Evolutionary conservation across 768 basidiomycete species (phyloP).

Genomic region (Leccinum subtestaceum): DNA sequence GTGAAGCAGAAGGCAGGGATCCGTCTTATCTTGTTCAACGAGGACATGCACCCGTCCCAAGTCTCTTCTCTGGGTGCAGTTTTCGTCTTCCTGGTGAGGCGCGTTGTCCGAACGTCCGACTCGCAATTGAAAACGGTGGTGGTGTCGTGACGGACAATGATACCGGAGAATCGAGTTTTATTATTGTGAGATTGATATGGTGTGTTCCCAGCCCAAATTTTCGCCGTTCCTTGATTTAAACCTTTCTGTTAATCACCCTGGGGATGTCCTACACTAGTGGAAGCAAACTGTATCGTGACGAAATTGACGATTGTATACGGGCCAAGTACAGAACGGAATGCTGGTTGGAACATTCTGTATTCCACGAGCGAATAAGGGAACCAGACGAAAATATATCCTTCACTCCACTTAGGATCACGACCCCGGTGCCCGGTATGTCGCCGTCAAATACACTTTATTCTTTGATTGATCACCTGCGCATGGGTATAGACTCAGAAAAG

Average conservation of each 20-base stretch:
- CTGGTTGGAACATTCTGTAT: constrained; percentile 88
- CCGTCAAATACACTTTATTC: background rate
- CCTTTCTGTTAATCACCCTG: background rate
- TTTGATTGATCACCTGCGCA: background rate
- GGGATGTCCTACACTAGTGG: constrained; percentile 46
- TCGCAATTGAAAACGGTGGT: constrained; percentile 64
- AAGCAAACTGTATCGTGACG: constrained; percentile 61
- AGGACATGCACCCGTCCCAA: background rate
- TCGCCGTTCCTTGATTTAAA: background rate
- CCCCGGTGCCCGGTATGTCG: constrained; percentile 57
- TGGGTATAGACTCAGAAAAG: constrained; percentile 47
- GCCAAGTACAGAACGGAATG: constrained; percentile 82
- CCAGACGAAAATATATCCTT: constrained; percentile 71
- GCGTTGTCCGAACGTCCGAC: constrained; percentile 49
- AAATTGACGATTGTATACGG: constrained; percentile 45
- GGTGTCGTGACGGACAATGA: constrained; percentile 41
- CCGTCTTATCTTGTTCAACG: background rate
- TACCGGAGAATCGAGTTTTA: constrained; percentile 55
- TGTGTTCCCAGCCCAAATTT: constrained; percentile 26
- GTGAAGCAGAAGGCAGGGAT: constrained; percentile 21
- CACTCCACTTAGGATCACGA: constrained; percentile 54
- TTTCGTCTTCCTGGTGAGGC: constrained; percentile 72
- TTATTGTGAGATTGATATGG: constrained; percentile 76
- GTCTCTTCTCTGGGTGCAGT: constrained; percentile 52
- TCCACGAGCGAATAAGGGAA: constrained; percentile 66